Base-by-base conservation (phyloP, 371 early-diverging fungal genomes). In the Saksenaea oblongispora region DNA sequence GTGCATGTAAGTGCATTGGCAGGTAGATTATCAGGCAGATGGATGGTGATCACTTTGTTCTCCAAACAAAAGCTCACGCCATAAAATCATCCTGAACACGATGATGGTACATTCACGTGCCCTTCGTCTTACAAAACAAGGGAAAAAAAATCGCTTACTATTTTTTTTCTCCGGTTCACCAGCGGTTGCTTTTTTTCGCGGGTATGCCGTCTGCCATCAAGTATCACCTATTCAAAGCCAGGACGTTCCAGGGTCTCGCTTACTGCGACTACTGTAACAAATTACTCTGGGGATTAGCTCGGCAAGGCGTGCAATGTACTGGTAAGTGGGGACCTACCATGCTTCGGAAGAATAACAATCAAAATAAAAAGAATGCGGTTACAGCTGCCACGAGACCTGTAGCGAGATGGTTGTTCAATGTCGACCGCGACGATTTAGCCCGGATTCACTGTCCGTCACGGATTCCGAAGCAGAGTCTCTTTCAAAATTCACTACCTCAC, bases 241-340 rank as follows among this genome's bases (percentile, higher is more conserved):
- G 76, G 28, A 79, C 79, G 51, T 87, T 87, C 59, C 64, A 74
- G 56, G 76, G 82, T 28, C 73, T 84, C 13, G 82, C 83, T 9
- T 87, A 84, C 69, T 87, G 87, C 71, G 85, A 81, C 64, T 78
- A 82, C 59, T 87, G 87, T 65, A 67, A 69, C 7, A 81, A 83
- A 55, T 66, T 87, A 17, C 65, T 87, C 37, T 87, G 87, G 87
- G 87, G 87, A 27, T 56, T 79, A 35, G 74, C 77, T 44, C 79
- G 76, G 64, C 86, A 86, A 65, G 85, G 86, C 28, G 77, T 84
- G 14, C 78, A 81, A 28, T 87, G 87, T 62, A 63, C 69, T 62
- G 78, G 81, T 80, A 78, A 70, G 39, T 15, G 47, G 15, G 11
- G n/a, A 35, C n/a, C n/a, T n/a, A n/a, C n/a, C n/a, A n/a, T n/a